Evolutionary conservation across 352 stramenopile species (phyloP).

Genomic region (Phytopythium chamaehyphon): DNA sequence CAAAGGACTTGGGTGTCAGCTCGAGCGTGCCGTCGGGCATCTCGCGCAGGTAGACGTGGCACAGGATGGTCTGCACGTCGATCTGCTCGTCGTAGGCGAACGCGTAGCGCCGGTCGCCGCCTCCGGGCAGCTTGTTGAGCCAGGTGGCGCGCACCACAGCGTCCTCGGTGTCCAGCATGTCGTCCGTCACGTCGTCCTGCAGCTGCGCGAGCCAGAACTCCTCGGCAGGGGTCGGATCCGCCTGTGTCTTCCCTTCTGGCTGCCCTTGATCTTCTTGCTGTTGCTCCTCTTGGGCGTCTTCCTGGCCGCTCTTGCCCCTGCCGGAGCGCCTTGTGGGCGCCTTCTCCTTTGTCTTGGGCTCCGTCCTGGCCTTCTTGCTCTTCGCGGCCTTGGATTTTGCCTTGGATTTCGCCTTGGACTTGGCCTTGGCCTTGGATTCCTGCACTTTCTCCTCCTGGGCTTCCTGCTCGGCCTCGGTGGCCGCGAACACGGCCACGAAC

Average conservation of each 20-base stretch:
- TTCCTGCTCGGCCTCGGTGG: slow-evolving; percentile 8
- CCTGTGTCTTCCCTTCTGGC: not conserved
- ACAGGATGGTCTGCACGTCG: slow-evolving; percentile 65
- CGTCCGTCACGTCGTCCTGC: slow-evolving; percentile 69
- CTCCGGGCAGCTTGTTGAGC: slow-evolving; percentile 35
- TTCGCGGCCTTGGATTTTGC: too few relatives aligned
- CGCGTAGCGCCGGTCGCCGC: slow-evolving; percentile 27
- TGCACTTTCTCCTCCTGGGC: slow-evolving; percentile 5
- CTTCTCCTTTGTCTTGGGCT: slow-evolving; percentile 4
- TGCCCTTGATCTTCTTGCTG: too few relatives aligned
- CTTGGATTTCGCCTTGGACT: slow-evolving; percentile 5
- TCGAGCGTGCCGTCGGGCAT: slow-evolving; percentile 31
- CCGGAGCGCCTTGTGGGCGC: not conserved
- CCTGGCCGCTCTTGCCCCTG: slow-evolving; percentile 3
- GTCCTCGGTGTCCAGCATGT: slow-evolving; percentile 54
- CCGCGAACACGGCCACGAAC: slow-evolving; percentile 59
- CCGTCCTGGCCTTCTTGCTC: slow-evolving; percentile 14
- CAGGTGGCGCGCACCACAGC: slow-evolving; percentile 52
- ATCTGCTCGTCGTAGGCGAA: slow-evolving; percentile 59
- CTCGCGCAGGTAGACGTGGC: slow-evolving; percentile 61
- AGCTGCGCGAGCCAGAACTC: slow-evolving; percentile 71
- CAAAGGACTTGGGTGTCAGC: slow-evolving; percentile 60
- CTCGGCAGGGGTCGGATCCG: slow-evolving; percentile 11
- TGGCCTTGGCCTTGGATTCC: slow-evolving; percentile 1
- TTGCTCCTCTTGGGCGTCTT: slow-evolving; percentile 9